Evolutionary conservation across 495 filamentous ascomycete species (phyloP).

Genomic region (Xylaria venustula): DNA sequence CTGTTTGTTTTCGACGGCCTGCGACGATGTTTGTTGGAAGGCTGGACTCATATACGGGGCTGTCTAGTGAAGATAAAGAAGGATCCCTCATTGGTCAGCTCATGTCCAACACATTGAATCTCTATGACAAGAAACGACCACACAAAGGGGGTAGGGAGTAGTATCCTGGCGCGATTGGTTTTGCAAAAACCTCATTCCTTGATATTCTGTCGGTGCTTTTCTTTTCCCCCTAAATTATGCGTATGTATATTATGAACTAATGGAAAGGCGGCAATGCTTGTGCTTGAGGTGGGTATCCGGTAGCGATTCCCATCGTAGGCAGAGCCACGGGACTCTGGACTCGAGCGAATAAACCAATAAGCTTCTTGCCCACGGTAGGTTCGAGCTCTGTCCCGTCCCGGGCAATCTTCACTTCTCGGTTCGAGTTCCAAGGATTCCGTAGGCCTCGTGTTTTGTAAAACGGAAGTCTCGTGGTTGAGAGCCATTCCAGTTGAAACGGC

Average conservation of each 20-base stretch:
- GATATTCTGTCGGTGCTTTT: no score
- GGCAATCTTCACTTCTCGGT: conserved; percentile 94
- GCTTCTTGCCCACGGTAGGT: conserved; percentile 70
- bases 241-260: no score
- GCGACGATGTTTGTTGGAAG: no score
- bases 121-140: no score
- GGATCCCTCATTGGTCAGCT: no score
- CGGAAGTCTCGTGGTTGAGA: conserved; percentile 80
- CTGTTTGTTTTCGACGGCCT: no score
- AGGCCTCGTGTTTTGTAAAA: conserved; percentile 89
- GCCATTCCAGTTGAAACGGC: conserved; percentile 90
- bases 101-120: no score
- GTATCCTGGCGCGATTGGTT: neutral
- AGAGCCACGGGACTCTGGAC: conserved; percentile 41
- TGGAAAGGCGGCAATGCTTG: conserved; percentile 18
- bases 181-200: neutral
- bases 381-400: conserved; percentile 94
- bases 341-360: conserved; percentile 77
- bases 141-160: neutral
- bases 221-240: neutral
- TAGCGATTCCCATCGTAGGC: conserved; percentile 22
- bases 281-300: conserved; percentile 30
- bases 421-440: conserved; percentile 95
- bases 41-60: no score
- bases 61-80: no score